Conservation (phyloP, 176 grass and related monocot species). For the Zea luxurians region DNA sequence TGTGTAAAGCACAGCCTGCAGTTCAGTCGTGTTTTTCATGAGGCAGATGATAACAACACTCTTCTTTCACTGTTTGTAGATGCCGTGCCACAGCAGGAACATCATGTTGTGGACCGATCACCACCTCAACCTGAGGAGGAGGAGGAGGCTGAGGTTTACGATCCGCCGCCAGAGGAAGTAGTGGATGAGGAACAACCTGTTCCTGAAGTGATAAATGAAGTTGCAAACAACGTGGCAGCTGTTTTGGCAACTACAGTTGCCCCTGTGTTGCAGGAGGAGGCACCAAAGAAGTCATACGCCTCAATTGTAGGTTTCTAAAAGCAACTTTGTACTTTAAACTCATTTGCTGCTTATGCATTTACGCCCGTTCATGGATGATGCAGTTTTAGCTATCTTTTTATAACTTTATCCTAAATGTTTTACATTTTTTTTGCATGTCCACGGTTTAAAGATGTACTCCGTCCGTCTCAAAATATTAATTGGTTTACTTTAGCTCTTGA, state of each 20-base stretch:
- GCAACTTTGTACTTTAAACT: not conserved
- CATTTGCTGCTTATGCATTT: slow-evolving; percentile 14
- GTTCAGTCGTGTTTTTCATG: slow-evolving; percentile 15
- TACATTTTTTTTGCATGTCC: not conserved
- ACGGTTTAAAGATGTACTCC: not conserved
- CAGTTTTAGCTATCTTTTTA: not conserved
- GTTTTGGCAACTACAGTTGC: slow-evolving; percentile 7
- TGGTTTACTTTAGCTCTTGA: too few relatives aligned
- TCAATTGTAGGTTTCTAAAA: slow-evolving; percentile 72
- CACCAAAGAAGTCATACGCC: slow-evolving; percentile 78
- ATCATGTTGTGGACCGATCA: slow-evolving; percentile 20
- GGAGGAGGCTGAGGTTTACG: slow-evolving; percentile 57
- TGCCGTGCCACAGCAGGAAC: slow-evolving; percentile 27
- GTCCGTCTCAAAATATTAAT: too few relatives aligned
- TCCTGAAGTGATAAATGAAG: slow-evolving; percentile 62
- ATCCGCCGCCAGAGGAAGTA: slow-evolving; percentile 49
- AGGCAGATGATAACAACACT: slow-evolving; percentile 11
- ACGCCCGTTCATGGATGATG: not conserved
- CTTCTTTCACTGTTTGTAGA: slow-evolving; percentile 25
- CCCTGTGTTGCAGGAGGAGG: slow-evolving; percentile 43
- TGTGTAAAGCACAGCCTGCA: slow-evolving; percentile 21
- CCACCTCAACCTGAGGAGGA: slow-evolving; percentile 29
- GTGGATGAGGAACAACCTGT: slow-evolving; percentile 56
- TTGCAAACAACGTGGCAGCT: slow-evolving; percentile 38
- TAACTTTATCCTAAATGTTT: not conserved